Base-by-base conservation (phyloP, 441 rosid species). In the Isatis lusitanica region DNA sequence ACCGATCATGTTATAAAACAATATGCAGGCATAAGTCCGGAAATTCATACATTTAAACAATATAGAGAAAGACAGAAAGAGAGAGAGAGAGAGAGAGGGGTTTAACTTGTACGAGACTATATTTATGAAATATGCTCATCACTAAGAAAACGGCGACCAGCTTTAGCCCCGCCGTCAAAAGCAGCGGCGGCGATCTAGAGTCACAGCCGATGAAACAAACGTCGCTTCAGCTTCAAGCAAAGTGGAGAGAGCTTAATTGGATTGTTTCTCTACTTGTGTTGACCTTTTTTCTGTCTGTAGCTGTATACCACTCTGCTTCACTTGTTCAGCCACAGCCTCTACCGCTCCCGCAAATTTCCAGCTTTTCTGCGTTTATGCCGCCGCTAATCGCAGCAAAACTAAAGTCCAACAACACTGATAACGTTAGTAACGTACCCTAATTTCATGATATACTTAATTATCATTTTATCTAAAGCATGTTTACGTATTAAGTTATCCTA, bases 281-380 rank as follows among this genome's bases (percentile, higher is more conserved):
- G 9, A 66, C 60, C 51, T 7, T 66, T 21, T 12, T 51, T 16
- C n/a, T 66, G 36, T 51, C 60, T 21, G 9, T 66, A 35, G 5
- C 24, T 36, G 6, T 36, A 6, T 56, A 56, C 33, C 33, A 57
- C 43, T 56, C 18, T 10, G 64, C 64, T 15, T 68, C 73, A 30
- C 43, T 30, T 56, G n/a, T 13, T 68, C 73, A 56, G 66, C 74
- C 66, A 33, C 30, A 21, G 4, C 72, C 63, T 55, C 65, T 69
- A 58, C 55, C 33, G 28, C 46, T 18, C 11, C 74, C 58, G 15
- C 47, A 58, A 13, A 12, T 33, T 33, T 44, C 73, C 28, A 69
- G 46, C 35, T 44, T 69, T 56, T 21, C 46, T 2, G 65, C 65
- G 44, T 69, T 69, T 44, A 56, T 31, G 9, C 73, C 56, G 42